These are phyloP conservation scores for Dioscorea zingiberensis DNA, from an alignment of 106 monocot genomes.

Conservation along the genomic window DNA sequence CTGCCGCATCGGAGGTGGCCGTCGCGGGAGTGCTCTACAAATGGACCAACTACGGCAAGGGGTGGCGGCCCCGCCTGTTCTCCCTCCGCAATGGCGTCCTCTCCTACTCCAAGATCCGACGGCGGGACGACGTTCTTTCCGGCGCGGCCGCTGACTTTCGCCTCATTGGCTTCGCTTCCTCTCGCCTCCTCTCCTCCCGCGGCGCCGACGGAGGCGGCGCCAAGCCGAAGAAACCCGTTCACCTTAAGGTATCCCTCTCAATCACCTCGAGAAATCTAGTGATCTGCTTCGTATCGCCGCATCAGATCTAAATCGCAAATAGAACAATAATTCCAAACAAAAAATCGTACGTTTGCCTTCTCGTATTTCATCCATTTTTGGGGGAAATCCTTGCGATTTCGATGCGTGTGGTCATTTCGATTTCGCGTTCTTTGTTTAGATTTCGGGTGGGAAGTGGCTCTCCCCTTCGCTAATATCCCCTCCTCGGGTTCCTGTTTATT, in stretches of 20 bases:
- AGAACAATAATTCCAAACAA: background rate
- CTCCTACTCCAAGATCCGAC: slow-evolving; percentile 51
- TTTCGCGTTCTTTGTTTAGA: no score
- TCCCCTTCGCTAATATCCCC: no score
- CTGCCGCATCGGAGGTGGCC: slow-evolving; percentile 12
- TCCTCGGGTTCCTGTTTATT: no score
- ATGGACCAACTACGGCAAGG: slow-evolving; percentile 66
- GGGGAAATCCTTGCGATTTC: no score
- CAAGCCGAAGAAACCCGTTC: slow-evolving; percentile 10
- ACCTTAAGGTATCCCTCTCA: slow-evolving; percentile 33
- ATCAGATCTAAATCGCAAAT: background rate
- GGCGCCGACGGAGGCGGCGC: background rate
- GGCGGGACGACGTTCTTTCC: background rate
- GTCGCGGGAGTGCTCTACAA: slow-evolving; percentile 51
- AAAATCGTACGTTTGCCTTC: background rate
- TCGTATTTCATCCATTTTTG: background rate
- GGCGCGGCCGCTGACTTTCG: slow-evolving; percentile 8
- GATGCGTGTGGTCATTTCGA: no score
- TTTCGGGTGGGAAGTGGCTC: no score
- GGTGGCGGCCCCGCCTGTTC: slow-evolving; percentile 53
- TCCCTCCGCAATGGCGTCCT: slow-evolving; percentile 40
- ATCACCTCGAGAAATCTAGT: background rate
- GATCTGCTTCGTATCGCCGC: background rate
- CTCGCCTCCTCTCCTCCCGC: slow-evolving; percentile 3
- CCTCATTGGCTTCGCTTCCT: slow-evolving; percentile 41